Base-by-base conservation (phyloP, 257 asterid genomes). In the Primulina eburnea region DNA sequence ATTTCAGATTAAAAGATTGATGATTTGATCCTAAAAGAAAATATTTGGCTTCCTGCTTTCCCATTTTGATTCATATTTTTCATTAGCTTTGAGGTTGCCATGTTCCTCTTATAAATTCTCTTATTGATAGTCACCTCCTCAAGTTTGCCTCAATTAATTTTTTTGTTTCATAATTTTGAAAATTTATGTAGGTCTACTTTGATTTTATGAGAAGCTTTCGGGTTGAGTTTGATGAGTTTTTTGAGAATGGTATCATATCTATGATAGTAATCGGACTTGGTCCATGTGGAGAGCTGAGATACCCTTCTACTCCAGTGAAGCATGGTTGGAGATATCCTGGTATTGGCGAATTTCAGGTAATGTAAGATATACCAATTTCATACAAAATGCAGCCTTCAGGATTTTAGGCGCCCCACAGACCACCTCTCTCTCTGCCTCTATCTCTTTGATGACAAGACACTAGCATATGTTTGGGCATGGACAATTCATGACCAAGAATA, bases 301-400 rank as follows among this genome's bases (percentile, higher is more conserved):
- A 87, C 82, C 97, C 97, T 76, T 82, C 85, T 68, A 82, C 79
- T 70, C 95, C 97, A 71, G 91, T 91, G 71, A 91, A 87, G 81
- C 95, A 87, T 72, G 97, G 97, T 64, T 91, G 97, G 97, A 80
- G 88, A 74, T 87, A 87, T 73, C 96, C 97, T 56, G 97, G 97
- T 67, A 78, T 91, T 72, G 97, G 97, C 67, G 97, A 91, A 80
- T 91, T 91, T 82, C 97, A 90, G 96, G 97, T 90, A 80, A 71
- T 67, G 53, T 43, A 26, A 35, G 29, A 28, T 65, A 55, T 61
- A 24, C 35, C 52, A 17, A 21, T 20, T 47, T 63, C 24, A 40
- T 72, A 71, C 35, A 37, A 43, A 12, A 14, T 65, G 58, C 35
- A 21, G 37, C 53, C 43, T 67, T 35, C 38, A 14, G 18, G 52